phyloP scores from a whole-genome alignment of 164 flowering plant genomes.

The Santalum album region DNA sequence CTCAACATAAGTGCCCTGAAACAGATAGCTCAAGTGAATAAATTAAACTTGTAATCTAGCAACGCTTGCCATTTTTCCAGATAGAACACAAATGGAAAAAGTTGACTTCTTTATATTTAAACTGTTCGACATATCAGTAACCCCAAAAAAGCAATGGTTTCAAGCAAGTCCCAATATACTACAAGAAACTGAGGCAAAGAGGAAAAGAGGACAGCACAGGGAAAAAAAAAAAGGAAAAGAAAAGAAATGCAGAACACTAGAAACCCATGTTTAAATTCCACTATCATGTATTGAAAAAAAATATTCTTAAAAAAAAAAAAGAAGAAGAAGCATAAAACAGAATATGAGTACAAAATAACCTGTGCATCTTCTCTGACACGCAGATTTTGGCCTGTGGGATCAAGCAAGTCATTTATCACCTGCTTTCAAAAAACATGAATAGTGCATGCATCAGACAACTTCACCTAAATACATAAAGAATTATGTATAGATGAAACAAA shows the following conservation, averaged over 20 bases:
- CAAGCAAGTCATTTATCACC: constrained; percentile 99
- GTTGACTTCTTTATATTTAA: too few species aligned
- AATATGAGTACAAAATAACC: constrained; percentile 40
- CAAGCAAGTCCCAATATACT: not conserved
- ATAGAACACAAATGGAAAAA: not conserved
- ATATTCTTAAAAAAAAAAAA: not conserved
- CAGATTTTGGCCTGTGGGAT: constrained; percentile 96
- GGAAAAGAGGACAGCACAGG: too few species aligned
- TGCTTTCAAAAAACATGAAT: constrained; percentile 19
- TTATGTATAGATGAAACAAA: too few species aligned
- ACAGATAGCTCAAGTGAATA: not conserved
- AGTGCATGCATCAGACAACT: not conserved
- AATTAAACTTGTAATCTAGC: not conserved
- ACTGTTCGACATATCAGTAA: not conserved
- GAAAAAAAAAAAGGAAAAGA: too few species aligned
- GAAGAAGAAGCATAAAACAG: not conserved
- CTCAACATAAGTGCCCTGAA: constrained; percentile 97
- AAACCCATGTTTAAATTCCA: too few species aligned
- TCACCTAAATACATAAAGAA: too few species aligned
- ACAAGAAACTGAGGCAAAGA: too few species aligned
- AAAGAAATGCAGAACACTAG: too few species aligned
- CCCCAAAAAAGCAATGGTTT: not conserved
- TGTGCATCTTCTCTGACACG: constrained; percentile 99
- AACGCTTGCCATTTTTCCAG: not conserved
- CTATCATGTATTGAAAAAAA: too few species aligned